A percentile compares a stretch with the other conserved stretches of the same genome.
Evolutionary conservation across 2,329 filamentous ascomycete species (phyloP).

Genomic region (Phaeomoniella chlamydospora): DNA sequence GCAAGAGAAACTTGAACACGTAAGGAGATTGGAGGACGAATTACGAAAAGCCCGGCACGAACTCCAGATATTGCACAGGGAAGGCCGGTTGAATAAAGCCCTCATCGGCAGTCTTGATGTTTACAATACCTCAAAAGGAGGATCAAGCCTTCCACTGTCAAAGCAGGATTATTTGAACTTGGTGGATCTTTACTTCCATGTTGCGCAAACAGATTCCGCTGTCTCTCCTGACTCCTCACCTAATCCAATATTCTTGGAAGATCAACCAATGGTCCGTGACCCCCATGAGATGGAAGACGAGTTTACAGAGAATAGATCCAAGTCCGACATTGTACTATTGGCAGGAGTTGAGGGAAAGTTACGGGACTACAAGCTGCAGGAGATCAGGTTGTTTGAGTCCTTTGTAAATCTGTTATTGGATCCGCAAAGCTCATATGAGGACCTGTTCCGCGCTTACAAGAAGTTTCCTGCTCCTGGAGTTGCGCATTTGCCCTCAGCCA

Average conservation of each 20-base stretch:
- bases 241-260: conserved; percentile 9
- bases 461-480: conserved; percentile 38
- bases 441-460: conserved; percentile 38
- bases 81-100: background rate
- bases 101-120: background rate
- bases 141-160: conserved; percentile 15
- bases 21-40: background rate
- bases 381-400: conserved; percentile 8
- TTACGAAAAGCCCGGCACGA: background rate
- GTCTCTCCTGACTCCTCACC: conserved; percentile 11
- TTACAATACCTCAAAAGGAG: background rate
- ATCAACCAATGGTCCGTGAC: conserved; percentile 1
- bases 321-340: conserved; percentile 2
- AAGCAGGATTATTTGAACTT: conserved; percentile 30
- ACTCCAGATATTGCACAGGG: background rate
- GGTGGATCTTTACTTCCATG: conserved; percentile 30
- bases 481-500: conserved; percentile 29
- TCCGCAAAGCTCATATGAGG: conserved; percentile 28
- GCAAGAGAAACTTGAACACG: background rate
- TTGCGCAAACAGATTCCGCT: conserved; percentile 12
- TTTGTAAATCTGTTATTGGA: conserved; percentile 28
- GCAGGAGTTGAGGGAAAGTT: conserved; percentile 20
- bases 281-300: conserved; percentile 4
- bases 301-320: conserved; percentile 2
- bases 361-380: conserved; percentile 13